Percentiles rank a stretch among this genome's conserved stretches.
These are phyloP conservation scores for Rosa chinensis DNA, from an alignment of 306 rosid species.

Conservation along the genomic window DNA sequence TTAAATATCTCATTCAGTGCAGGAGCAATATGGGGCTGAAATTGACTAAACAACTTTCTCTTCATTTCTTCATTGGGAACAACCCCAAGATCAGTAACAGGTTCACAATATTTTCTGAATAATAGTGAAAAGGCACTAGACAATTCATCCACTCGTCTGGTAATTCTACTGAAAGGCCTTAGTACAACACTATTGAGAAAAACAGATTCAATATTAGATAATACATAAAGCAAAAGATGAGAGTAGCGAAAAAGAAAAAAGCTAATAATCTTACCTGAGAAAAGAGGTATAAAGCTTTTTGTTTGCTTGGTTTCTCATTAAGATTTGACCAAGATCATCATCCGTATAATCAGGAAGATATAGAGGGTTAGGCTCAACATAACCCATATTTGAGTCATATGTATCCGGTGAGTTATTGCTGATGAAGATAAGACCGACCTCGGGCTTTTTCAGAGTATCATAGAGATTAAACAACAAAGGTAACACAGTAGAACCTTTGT, in stretches of 20 bases:
- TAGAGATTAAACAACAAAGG: conserved; percentile 77
- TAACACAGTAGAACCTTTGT: conserved; percentile 65
- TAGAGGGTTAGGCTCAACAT: conserved; percentile 67
- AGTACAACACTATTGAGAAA: conserved; percentile 57
- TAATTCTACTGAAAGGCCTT: conserved; percentile 66
- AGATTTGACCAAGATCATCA: conserved; percentile 61
- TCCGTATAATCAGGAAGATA: conserved; percentile 78
- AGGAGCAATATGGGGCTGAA: conserved; percentile 64
- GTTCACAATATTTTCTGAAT: conserved; percentile 63
- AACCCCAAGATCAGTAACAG: conserved; percentile 49
- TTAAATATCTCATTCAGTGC: conserved; percentile 74
- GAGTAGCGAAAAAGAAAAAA: background rate
- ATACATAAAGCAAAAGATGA: conserved; percentile 22
- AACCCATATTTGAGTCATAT: conserved; percentile 75
- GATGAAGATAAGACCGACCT: conserved; percentile 77
- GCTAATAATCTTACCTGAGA: conserved; percentile 52
- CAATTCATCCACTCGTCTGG: conserved; percentile 72
- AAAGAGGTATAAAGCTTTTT: conserved; percentile 76
- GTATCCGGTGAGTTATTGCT: conserved; percentile 86
- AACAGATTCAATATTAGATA: conserved; percentile 26
- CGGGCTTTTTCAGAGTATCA: conserved; percentile 71
- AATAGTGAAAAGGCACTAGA: conserved; percentile 58
- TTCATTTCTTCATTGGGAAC: conserved; percentile 67
- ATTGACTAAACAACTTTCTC: conserved; percentile 49
- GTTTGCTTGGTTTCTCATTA: conserved; percentile 58